Percentiles rank a stretch among this genome's conserved stretches.
Evolutionary conservation across 768 basidiomycete species (phyloP).

Genomic region (Baorangia bicolor): DNA sequence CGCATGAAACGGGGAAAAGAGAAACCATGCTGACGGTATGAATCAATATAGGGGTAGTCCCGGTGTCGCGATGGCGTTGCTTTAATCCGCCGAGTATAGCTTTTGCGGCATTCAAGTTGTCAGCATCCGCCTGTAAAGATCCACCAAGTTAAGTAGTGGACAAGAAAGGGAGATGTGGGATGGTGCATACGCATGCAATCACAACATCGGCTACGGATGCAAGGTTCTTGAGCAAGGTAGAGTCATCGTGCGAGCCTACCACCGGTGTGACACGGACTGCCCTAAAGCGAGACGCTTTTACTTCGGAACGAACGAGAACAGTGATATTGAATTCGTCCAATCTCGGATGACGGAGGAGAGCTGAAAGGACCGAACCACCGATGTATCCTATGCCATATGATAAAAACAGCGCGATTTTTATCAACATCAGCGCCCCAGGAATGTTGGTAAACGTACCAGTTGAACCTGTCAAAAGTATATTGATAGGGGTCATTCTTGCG

Average conservation of each 20-base stretch:
- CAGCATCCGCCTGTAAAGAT: constrained; percentile 38
- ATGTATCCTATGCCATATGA: constrained; percentile 52
- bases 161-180: not conserved
- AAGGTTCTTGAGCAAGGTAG: constrained; percentile 38
- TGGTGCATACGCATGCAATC: constrained; percentile 34
- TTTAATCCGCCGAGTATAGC: constrained; percentile 51
- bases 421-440: not conserved
- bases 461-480: constrained; percentile 17
- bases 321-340: constrained; percentile 43
- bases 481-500: constrained; percentile 7
- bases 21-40: constrained; percentile 50
- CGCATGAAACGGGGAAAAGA: not conserved
- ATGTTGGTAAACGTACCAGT: constrained; percentile 17
- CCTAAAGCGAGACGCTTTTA: constrained; percentile 31
- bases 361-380: constrained; percentile 51
- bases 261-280: constrained; percentile 19
- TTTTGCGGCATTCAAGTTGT: constrained; percentile 42
- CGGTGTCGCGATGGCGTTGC: constrained; percentile 40
- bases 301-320: constrained; percentile 43
- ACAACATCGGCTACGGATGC: constrained; percentile 45
- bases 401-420: not conserved
- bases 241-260: constrained; percentile 44
- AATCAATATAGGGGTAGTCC: constrained; percentile 47
- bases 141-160: not conserved
- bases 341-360: constrained; percentile 45